phyloP scores from a whole-genome alignment of 306 rosid species.

The Rosa lucieae region DNA sequence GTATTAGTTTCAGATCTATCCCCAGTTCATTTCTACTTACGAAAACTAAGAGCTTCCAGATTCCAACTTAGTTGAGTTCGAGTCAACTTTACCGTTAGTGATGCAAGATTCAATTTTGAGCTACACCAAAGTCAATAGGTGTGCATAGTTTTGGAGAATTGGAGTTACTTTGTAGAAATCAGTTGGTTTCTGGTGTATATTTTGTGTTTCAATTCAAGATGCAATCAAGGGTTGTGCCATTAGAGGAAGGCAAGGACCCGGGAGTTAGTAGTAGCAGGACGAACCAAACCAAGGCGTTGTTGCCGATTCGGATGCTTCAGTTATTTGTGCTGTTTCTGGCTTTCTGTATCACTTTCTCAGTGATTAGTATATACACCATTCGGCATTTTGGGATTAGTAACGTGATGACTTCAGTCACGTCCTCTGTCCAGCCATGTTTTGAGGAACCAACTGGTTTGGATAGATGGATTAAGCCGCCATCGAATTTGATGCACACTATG shows the following conservation, averaged over 20 bases:
- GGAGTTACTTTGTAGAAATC: not conserved
- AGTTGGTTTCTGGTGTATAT: constrained; percentile 20
- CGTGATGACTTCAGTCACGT: constrained; percentile 43
- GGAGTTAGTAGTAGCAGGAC: constrained; percentile 34
- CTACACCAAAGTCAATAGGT: not conserved
- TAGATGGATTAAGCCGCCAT: constrained; percentile 64
- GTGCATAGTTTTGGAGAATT: not conserved
- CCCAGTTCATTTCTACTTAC: not conserved
- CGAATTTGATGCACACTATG: constrained; percentile 65
- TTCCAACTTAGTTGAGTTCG: constrained; percentile 4
- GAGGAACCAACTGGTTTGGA: constrained; percentile 56
- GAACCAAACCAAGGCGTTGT: constrained; percentile 52
- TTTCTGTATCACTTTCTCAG: constrained; percentile 61
- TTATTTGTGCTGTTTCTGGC: constrained; percentile 60
- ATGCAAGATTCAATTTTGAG: not conserved
- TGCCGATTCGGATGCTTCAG: constrained; percentile 62
- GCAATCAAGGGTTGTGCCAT: constrained; percentile 64
- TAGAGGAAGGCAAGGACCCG: constrained; percentile 78
- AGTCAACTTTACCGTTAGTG: not conserved
- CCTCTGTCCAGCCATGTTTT: constrained; percentile 65
- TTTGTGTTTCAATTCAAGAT: constrained; percentile 35
- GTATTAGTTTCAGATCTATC: constrained; percentile 34
- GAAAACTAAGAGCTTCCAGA: constrained; percentile 6
- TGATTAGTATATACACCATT: constrained; percentile 62
- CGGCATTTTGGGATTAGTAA: constrained; percentile 69